These are phyloP conservation scores for Euphorbia pulcherrima DNA, from an alignment of 345 rosid species.

Conservation along the genomic window DNA sequence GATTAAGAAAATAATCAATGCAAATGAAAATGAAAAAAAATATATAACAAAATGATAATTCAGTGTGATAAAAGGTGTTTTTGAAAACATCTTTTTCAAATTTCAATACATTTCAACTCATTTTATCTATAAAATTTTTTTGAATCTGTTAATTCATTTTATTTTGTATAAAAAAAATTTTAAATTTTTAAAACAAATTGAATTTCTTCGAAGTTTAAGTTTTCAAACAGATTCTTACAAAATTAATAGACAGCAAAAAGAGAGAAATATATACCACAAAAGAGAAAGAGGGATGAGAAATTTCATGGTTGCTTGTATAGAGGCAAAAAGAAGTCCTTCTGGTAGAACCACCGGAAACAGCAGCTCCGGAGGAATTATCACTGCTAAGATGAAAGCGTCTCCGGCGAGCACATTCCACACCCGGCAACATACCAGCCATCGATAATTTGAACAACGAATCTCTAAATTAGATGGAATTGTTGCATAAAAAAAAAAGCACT, in stretches of 20 bases:
- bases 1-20: not conserved
- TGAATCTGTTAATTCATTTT: too few relatives aligned
- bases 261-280: slow-evolving; percentile 25
- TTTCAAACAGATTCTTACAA: too few relatives aligned
- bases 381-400: slow-evolving; percentile 62
- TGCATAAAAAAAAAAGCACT: not conserved
- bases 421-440: slow-evolving; percentile 89
- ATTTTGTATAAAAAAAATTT: too few relatives aligned
- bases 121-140: too few relatives aligned
- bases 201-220: too few relatives aligned
- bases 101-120: too few relatives aligned
- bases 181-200: too few relatives aligned
- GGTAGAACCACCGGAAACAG: slow-evolving; percentile 27
- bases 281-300: slow-evolving; percentile 29
- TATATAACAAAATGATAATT: too few relatives aligned
- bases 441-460: not conserved
- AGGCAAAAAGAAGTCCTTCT: slow-evolving; percentile 60
- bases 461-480: not conserved
- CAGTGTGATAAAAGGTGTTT: too few relatives aligned
- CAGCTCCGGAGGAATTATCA: slow-evolving; percentile 27
- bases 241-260: too few relatives aligned
- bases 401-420: slow-evolving; percentile 77
- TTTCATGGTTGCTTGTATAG: slow-evolving; percentile 47
- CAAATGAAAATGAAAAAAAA: not conserved
- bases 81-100: too few relatives aligned